A percentile compares a stretch with the other conserved stretches of the same genome.
Evolutionary conservation across 441 rosid genomes (phyloP).

Genomic region (Jatropha podagrica): DNA sequence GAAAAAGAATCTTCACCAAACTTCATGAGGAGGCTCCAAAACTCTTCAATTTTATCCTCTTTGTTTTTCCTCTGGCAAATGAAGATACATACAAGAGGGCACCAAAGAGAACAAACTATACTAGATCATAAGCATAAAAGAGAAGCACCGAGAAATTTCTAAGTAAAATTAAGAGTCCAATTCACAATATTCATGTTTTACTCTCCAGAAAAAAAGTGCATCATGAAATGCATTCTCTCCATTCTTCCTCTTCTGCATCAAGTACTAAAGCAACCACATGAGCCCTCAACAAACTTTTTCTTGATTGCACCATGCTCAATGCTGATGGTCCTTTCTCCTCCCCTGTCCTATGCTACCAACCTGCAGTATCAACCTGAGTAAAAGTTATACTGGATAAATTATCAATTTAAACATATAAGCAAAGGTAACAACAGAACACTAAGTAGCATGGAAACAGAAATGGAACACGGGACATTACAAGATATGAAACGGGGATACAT

Average conservation of each 20-base stretch:
- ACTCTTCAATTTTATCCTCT: not conserved
- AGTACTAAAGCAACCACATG: conserved; percentile 91
- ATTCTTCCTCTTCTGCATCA: conserved; percentile 47
- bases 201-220: not conserved
- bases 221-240: not conserved
- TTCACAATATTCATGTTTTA: not conserved
- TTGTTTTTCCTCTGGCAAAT: not conserved
- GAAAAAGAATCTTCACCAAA: not conserved
- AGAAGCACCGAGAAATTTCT: conserved; percentile 7
- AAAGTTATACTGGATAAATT: not conserved
- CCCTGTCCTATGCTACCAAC: conserved; percentile 91
- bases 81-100: not conserved
- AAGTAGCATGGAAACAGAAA: too few relatives aligned
- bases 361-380: conserved; percentile 91
- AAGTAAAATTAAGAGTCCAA: not conserved
- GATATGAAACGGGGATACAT: too few relatives aligned
- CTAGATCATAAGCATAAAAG: not conserved
- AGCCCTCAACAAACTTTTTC: conserved; percentile 93
- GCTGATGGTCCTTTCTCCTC: conserved; percentile 87
- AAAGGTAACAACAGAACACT: not conserved
- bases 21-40: not conserved
- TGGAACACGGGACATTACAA: too few relatives aligned
- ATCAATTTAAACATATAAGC: not conserved
- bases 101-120: not conserved
- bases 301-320: conserved; percentile 87